These are phyloP conservation scores for Tetrahymena thermophila DNA, from an alignment of 73 alveolate species.

Conservation along the genomic window DNA sequence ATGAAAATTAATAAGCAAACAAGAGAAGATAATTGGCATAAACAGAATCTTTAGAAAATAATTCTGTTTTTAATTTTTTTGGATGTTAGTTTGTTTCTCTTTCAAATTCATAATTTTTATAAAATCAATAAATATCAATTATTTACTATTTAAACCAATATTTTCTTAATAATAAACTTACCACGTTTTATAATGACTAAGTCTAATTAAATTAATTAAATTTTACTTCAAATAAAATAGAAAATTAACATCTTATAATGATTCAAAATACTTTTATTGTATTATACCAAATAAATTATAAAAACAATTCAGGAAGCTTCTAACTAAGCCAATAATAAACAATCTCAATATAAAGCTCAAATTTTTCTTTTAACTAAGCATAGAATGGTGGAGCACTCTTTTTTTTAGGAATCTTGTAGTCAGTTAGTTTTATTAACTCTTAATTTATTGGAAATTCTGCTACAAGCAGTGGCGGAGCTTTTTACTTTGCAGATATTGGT, in stretches of 20 bases:
- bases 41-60: background rate
- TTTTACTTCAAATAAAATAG: background rate
- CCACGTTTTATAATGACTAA: background rate
- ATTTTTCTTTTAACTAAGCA: background rate
- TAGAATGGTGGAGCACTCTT: background rate
- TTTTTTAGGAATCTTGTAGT: background rate
- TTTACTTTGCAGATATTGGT: background rate
- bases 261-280: background rate
- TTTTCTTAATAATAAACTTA: too few relatives aligned
- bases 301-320: background rate
- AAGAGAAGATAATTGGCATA: background rate
- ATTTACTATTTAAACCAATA: too few relatives aligned
- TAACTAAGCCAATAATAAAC: background rate
- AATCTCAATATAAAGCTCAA: too few relatives aligned
- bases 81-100: background rate
- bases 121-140: too few relatives aligned
- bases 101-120: background rate
- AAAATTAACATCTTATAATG: background rate
- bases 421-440: background rate
- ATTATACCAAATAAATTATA: too few relatives aligned
- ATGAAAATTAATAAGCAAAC: too few relatives aligned
- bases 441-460: background rate
- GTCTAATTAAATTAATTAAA: too few relatives aligned
- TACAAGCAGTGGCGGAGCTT: background rate
- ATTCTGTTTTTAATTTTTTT: background rate